Conservation (phyloP, 2,329 filamentous ascomycete species). For the Sporothrix euskadiensis region DNA sequence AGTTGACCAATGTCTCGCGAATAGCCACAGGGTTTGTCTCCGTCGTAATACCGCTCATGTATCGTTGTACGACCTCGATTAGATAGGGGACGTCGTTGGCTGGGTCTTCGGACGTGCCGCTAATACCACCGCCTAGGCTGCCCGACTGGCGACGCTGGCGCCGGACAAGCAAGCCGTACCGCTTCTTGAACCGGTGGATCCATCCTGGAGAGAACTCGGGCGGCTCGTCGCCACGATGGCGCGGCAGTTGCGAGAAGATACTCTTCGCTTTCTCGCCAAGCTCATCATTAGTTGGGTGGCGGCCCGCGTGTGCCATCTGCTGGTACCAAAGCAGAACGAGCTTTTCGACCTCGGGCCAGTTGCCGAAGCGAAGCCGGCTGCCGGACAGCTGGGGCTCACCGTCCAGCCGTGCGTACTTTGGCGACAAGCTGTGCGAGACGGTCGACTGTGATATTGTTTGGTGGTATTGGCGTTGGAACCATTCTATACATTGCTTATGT, state of each 20-base stretch:
- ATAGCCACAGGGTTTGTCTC: slow-evolving; percentile 63
- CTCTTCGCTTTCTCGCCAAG: slow-evolving; percentile 62
- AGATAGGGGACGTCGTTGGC: slow-evolving; percentile 62
- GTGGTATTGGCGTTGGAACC: slow-evolving; percentile 60
- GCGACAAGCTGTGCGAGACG: slow-evolving; percentile 62
- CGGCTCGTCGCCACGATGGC: slow-evolving; percentile 60
- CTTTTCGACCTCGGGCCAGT: slow-evolving; percentile 65
- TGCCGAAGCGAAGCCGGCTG: slow-evolving; percentile 62
- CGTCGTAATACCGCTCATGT: slow-evolving; percentile 55
- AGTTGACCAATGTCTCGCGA: slow-evolving; percentile 56
- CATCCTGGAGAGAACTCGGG: slow-evolving; percentile 65
- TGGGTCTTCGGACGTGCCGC: slow-evolving; percentile 49
- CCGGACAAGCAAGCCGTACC: slow-evolving; percentile 59
- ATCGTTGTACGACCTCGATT: slow-evolving; percentile 59
- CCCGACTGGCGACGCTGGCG: slow-evolving; percentile 53
- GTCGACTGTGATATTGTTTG: slow-evolving; percentile 64
- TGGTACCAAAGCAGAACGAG: slow-evolving; percentile 58
- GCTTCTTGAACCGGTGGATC: slow-evolving; percentile 66
- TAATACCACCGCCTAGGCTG: slow-evolving; percentile 46
- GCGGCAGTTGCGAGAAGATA: slow-evolving; percentile 59
- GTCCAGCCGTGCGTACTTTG: slow-evolving; percentile 63
- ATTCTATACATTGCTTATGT: slow-evolving; percentile 64
- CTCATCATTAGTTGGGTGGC: slow-evolving; percentile 63
- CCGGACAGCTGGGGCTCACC: slow-evolving; percentile 63
- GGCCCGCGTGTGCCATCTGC: slow-evolving; percentile 53